Base-by-base conservation (phyloP, 345 rosid species). In the Euphorbia peplus region DNA sequence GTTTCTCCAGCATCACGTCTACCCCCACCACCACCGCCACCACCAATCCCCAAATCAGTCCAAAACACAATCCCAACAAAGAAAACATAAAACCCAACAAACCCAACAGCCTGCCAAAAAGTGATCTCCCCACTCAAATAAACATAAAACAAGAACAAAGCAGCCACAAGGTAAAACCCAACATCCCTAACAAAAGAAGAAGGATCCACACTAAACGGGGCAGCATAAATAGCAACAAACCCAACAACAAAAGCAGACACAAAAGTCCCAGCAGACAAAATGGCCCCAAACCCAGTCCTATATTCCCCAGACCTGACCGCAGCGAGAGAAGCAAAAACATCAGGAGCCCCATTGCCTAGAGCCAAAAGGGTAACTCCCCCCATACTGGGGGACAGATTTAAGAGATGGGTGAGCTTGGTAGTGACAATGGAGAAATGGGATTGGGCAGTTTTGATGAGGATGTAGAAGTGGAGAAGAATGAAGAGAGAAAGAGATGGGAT, bases 211-310 rank as follows among this genome's bases (percentile, higher is more conserved):
- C 74, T 71, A 77, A 91, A 93, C 18, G 98, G 97, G 6, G 96
- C 95, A 0, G 98, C 96, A 52, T 89, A 79, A 28, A 93, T 89
- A 6, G 98, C 97, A 0, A 93, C 98, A 42, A 93, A 89, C 0
- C 97, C 98, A n/a, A 93, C 98, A 0, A 93, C 97, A 30, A 93
- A 83, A 0, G 96, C 96, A 0, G 97, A 91, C 0, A 93, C 98
- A 72, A 91, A 93, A 1, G 97, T 81, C 0, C 98, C 98, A 0
- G 97, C 98, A 0, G 98, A 93, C 29, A 91, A 71, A 29, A 93
- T 93, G 0, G 98, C 98, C 12, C 96, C 95, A 64, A 93, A 91
- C 37, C 98, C 97, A 39, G 96, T 93, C 18, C 96, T 75, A 68
- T 85, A 91, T 48, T 93, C 91, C 14, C 97, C 98, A 5, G 85